phyloP scores from a whole-genome alignment of 345 rosid genomes.

The Ceriops tagal region DNA sequence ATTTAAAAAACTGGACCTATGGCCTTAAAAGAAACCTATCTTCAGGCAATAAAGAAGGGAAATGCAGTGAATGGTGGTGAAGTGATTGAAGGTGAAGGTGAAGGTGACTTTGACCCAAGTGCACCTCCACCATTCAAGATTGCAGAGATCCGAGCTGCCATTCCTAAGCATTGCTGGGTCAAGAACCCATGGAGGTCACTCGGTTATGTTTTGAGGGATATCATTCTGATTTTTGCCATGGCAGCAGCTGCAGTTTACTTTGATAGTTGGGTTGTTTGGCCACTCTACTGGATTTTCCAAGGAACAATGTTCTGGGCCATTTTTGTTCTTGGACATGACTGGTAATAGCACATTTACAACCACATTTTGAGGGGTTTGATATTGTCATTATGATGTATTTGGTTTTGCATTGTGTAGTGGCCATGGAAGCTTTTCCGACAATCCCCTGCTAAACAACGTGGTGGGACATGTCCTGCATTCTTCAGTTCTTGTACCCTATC shows the following conservation, averaged over 20 bases:
- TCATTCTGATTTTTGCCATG: slow-evolving; percentile 1
- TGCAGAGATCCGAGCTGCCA: slow-evolving; percentile 33
- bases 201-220: slow-evolving; percentile 24
- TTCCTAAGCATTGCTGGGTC: slow-evolving; percentile 34
- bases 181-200: slow-evolving; percentile 30
- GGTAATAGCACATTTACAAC: slow-evolving; percentile 6
- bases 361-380: background rate
- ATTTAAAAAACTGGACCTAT: background rate
- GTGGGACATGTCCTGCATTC: slow-evolving; percentile 32
- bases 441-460: slow-evolving; percentile 14
- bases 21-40: background rate
- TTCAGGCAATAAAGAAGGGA: background rate
- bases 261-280: slow-evolving; percentile 20
- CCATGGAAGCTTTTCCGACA: slow-evolving; percentile 34
- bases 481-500: slow-evolving; percentile 31
- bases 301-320: slow-evolving; percentile 36
- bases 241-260: slow-evolving; percentile 10
- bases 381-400: background rate
- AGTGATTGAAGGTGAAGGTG: slow-evolving; percentile 8
- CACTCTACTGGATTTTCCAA: slow-evolving; percentile 27
- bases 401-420: slow-evolving; percentile 16
- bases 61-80: background rate
- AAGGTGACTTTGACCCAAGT: slow-evolving; percentile 25
- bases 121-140: slow-evolving; percentile 34
- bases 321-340: slow-evolving; percentile 35